These are phyloP conservation scores for Galerina sulciceps DNA, from an alignment of 768 basidiomycete species.

Conservation along the genomic window DNA sequence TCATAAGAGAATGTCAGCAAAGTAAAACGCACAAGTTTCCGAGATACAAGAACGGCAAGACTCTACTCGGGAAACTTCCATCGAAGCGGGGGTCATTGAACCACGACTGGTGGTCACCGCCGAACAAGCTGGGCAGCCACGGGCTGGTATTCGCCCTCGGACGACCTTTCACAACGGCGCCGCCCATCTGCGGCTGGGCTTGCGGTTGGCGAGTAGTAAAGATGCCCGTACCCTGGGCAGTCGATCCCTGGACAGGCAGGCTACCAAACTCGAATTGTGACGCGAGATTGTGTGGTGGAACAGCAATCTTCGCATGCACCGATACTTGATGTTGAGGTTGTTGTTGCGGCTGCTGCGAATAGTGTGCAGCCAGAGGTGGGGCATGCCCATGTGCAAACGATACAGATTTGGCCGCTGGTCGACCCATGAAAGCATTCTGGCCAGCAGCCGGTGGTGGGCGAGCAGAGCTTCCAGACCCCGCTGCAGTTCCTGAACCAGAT, in stretches of 20 bases:
- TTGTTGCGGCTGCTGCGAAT: constrained; percentile 8
- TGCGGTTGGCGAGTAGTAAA: constrained; percentile 15
- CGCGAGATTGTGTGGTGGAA: background rate
- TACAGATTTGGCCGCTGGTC: constrained; percentile 55
- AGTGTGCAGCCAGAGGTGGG: constrained; percentile 7
- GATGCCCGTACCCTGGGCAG: background rate
- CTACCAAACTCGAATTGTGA: constrained; percentile 21
- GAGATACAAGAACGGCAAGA: constrained; percentile 91
- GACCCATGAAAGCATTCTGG: constrained; percentile 27
- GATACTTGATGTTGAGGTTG: background rate
- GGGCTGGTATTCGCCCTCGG: constrained; percentile 77
- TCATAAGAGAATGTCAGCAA: constrained; percentile 9
- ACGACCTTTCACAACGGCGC: constrained; percentile 40
- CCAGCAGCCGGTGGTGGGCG: constrained; percentile 5
- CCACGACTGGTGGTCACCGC: constrained; percentile 86
- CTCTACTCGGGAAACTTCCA: constrained; percentile 93
- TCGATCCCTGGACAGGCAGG: constrained; percentile 11
- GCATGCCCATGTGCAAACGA: constrained; percentile 44
- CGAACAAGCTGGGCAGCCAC: constrained; percentile 60
- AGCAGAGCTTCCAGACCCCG: background rate
- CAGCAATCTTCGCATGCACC: background rate
- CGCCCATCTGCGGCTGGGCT: constrained; percentile 6
- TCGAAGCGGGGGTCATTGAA: constrained; percentile 94
- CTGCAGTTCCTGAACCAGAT: no score
- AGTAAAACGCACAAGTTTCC: constrained; percentile 80